A percentile compares a stretch with the other conserved stretches of the same genome.
Evolutionary conservation across 495 filamentous ascomycete species (phyloP).

Genomic region (Lasiosphaeris hirsuta): DNA sequence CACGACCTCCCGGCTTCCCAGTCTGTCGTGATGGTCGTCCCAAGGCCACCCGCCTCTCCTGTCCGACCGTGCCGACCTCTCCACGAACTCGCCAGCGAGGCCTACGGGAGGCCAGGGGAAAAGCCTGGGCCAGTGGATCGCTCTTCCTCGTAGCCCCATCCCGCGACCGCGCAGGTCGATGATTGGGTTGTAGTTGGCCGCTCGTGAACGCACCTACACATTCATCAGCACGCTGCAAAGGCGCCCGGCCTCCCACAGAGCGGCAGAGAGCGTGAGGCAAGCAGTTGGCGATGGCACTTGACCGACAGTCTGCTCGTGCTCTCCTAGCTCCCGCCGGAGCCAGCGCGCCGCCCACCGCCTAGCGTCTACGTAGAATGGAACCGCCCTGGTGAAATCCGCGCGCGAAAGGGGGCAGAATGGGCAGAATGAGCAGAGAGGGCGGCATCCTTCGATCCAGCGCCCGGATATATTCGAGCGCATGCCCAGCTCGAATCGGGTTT

Average conservation of each 20-base stretch:
- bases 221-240: background rate
- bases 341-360: too few species aligned
- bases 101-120: too few species aligned
- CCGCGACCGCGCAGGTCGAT: too few species aligned
- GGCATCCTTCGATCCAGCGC: background rate
- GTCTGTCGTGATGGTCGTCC: background rate
- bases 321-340: too few species aligned
- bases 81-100: background rate
- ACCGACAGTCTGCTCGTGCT: too few species aligned
- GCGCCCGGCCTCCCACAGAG: background rate
- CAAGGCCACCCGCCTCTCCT: background rate
- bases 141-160: too few species aligned
- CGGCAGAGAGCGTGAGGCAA: background rate
- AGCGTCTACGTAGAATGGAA: too few species aligned
- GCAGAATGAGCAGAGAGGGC: background rate
- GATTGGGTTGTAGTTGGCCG: background rate
- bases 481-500: background rate
- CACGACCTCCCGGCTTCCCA: constrained; percentile 7
- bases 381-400: background rate
- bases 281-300: background rate
- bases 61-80: background rate
- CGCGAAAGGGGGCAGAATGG: background rate
- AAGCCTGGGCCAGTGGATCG: too few species aligned
- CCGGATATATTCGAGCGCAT: constrained; percentile 3
- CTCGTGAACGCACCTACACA: background rate